Evolutionary conservation across 202 grass and related monocot species (phyloP).

Genomic region (Carex arenaria): DNA sequence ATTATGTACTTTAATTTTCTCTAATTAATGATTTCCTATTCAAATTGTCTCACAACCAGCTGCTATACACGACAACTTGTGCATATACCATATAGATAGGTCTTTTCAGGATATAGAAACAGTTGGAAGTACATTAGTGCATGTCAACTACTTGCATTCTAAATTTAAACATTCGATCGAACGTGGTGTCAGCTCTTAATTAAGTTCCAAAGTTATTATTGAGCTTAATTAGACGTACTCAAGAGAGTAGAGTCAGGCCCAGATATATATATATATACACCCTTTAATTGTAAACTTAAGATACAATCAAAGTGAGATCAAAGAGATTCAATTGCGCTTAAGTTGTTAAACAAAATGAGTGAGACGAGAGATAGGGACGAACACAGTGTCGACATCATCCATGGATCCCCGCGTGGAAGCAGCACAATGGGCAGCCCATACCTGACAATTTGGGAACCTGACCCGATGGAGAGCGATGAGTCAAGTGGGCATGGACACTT

Average conservation of each 20-base stretch:
- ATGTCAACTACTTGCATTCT: neutral
- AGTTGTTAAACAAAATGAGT: conserved; percentile 6
- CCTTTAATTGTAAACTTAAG: neutral
- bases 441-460: neutral
- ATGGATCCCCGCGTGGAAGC: neutral
- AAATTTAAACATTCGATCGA: neutral
- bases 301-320: neutral
- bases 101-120: neutral
- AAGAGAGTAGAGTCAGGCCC: neutral
- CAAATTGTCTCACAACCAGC: neutral
- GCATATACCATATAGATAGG: neutral
- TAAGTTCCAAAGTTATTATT: neutral
- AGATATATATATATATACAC: neutral
- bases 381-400: conserved; percentile 21
- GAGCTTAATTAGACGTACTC: neutral
- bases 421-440: conserved; percentile 1
- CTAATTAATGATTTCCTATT: neutral
- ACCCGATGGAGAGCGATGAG: neutral
- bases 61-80: neutral
- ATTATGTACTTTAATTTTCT: neutral
- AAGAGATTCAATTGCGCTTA: neutral
- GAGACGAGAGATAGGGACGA: neutral
- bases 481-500: conserved; percentile 16
- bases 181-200: conserved; percentile 12
- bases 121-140: neutral